Evolutionary conservation across 768 basidiomycete species (phyloP).

Genomic region (Trametes cinnabarina): DNA sequence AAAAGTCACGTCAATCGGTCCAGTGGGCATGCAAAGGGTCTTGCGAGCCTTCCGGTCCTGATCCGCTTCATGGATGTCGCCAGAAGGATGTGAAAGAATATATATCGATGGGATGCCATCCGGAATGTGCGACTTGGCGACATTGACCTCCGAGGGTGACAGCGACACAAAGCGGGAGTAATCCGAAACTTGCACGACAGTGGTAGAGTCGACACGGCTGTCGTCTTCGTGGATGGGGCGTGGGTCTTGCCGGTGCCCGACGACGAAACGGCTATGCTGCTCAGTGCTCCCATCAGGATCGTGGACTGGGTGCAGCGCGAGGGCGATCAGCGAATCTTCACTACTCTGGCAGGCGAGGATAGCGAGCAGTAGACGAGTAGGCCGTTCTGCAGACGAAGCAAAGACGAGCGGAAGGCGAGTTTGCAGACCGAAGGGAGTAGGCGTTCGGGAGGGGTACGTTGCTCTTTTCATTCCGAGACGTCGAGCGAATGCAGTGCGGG

Average conservation of each 20-base stretch:
- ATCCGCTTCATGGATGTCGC: not conserved
- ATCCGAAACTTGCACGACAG: not conserved
- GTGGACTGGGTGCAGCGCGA: not conserved
- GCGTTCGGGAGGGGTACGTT: not conserved
- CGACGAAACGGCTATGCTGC: not conserved
- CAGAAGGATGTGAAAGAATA: not conserved
- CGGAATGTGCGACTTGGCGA: not conserved
- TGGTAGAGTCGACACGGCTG: not conserved
- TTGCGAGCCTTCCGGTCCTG: no score
- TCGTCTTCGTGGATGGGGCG: not conserved
- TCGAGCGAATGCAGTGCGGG: not conserved
- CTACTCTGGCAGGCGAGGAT: not conserved
- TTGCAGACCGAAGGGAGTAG: not conserved
- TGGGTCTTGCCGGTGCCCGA: not conserved
- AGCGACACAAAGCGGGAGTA: not conserved
- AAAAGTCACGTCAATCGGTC: no score
- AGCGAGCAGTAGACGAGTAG: not conserved
- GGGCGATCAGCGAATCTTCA: not conserved
- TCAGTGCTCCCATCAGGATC: not conserved
- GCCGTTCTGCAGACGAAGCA: not conserved
- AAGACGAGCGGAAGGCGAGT: not conserved
- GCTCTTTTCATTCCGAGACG: not conserved
- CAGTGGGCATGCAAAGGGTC: no score
- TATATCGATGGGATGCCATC: not conserved
- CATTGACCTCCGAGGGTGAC: not conserved